Evolutionary conservation across 352 stramenopile genomes (phyloP).

Genomic region (Phytopythium litorale): DNA sequence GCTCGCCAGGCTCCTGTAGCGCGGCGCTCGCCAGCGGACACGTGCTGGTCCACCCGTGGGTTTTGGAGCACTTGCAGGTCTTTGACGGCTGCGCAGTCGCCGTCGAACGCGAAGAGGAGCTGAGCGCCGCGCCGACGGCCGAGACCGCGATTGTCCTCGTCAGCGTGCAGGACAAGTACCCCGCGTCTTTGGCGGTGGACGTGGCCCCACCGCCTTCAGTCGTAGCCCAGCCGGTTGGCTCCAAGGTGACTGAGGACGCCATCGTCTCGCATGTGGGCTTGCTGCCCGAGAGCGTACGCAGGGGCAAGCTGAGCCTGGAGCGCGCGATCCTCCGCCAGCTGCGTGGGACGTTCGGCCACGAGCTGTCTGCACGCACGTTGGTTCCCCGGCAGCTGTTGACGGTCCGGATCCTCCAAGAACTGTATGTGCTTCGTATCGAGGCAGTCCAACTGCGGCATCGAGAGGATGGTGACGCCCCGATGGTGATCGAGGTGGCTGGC

Average conservation of each 20-base stretch:
- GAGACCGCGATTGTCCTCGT: slow-evolving; percentile 6
- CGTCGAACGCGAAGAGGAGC: slow-evolving; percentile 15
- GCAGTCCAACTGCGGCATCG: slow-evolving; percentile 1
- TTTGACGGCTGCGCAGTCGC: slow-evolving; percentile 13
- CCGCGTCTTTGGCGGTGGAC: background rate
- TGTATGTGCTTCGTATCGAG: slow-evolving; percentile 43
- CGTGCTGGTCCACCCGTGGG: slow-evolving; percentile 54
- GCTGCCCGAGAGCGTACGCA: slow-evolving; percentile 37
- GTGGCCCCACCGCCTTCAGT: background rate
- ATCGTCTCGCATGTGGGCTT: slow-evolving; percentile 14
- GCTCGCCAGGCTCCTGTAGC: slow-evolving; percentile 11
- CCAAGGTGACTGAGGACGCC: slow-evolving; percentile 1
- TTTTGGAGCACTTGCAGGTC: slow-evolving; percentile 25
- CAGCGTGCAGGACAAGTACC: slow-evolving; percentile 33
- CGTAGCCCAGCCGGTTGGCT: too few relatives aligned
- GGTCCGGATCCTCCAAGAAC: slow-evolving; percentile 45
- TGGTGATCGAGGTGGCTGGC: slow-evolving; percentile 11
- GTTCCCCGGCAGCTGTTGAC: slow-evolving; percentile 26
- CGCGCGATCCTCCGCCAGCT: slow-evolving; percentile 35
- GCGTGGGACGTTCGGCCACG: slow-evolving; percentile 9
- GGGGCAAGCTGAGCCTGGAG: slow-evolving; percentile 32
- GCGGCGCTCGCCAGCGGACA: slow-evolving; percentile 14
- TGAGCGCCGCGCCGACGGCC: background rate
- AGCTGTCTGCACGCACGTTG: slow-evolving; percentile 11
- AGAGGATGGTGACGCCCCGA: background rate